Percentiles rank a stretch among this genome's conserved stretches.
Conservation (phyloP, 805 yeast species). For the Pichia californica region DNA sequence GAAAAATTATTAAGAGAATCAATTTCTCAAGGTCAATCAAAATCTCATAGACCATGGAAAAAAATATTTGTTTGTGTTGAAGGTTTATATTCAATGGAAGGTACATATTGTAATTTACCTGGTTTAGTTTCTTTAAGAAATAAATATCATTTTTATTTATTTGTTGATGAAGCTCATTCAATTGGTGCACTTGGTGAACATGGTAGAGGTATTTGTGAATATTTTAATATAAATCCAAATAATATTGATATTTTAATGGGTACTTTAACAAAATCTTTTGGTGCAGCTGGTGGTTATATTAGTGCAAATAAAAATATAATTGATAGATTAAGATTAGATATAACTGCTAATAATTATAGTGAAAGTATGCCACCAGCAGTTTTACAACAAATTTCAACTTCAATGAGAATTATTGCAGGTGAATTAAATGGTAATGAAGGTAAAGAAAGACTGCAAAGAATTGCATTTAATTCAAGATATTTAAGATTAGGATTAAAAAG, state of each 20-base stretch:
- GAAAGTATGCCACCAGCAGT: slow-evolving; percentile 93
- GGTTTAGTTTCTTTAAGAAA: slow-evolving; percentile 62
- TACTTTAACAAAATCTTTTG: slow-evolving; percentile 93
- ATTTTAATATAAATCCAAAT: slow-evolving; percentile 71
- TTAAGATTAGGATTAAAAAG: slow-evolving; percentile 84
- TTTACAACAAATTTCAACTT: slow-evolving; percentile 75
- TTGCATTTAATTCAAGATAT: slow-evolving; percentile 94
- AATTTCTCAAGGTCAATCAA: slow-evolving; percentile 91
- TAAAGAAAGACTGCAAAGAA: slow-evolving; percentile 78
- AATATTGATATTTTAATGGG: slow-evolving; percentile 92
- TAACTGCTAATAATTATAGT: slow-evolving; percentile 68
- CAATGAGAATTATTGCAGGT: slow-evolving; percentile 75
- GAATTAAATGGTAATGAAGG: slow-evolving; percentile 91
- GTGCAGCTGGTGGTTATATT: slow-evolving; percentile 97
- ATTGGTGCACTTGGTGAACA: slow-evolving; percentile 96
- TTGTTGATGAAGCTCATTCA: slow-evolving; percentile 97
- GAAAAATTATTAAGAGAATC: slow-evolving; percentile 76
- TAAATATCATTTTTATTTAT: slow-evolving; percentile 82
- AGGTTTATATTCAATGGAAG: slow-evolving; percentile 91
- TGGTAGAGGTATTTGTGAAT: slow-evolving; percentile 95
- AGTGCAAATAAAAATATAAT: slow-evolving; percentile 69
- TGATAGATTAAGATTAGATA: slow-evolving; percentile 65
- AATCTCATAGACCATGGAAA: slow-evolving; percentile 94
- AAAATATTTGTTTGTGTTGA: slow-evolving; percentile 81
- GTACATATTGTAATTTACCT: slow-evolving; percentile 82